phyloP scores from a whole-genome alignment of 805 yeast genomes.

The Pichia paraexigua region DNA sequence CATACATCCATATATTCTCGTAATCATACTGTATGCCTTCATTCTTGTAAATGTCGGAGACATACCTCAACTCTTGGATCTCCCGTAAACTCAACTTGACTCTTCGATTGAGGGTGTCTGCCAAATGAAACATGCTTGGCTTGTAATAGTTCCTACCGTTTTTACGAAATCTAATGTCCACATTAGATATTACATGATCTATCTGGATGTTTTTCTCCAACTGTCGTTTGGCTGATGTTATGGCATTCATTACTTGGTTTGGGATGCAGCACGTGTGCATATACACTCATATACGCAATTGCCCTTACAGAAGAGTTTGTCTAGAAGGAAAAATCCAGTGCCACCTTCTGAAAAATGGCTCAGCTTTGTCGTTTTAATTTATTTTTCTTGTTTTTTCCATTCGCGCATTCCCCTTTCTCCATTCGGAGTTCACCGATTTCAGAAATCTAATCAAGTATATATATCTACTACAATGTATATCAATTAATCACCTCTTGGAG shows the following conservation, averaged over 20 bases:
- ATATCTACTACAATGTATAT: too few species aligned
- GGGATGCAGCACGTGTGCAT: too few species aligned
- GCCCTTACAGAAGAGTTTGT: too few species aligned
- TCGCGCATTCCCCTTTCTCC: too few species aligned
- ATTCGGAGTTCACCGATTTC: too few species aligned
- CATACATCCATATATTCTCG: slow-evolving; percentile 21
- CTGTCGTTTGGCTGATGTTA: not conserved
- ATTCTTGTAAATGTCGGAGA: slow-evolving; percentile 22
- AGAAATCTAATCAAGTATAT: too few species aligned
- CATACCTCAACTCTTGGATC: slow-evolving; percentile 14
- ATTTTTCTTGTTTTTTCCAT: too few species aligned
- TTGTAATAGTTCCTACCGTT: not conserved
- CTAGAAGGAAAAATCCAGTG: too few species aligned
- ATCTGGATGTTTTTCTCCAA: not conserved
- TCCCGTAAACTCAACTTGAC: slow-evolving; percentile 30
- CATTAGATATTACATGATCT: not conserved
- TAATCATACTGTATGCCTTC: slow-evolving; percentile 13
- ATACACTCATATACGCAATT: too few species aligned
- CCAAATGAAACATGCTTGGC: slow-evolving; percentile 1
- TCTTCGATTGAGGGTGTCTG: slow-evolving; percentile 5
- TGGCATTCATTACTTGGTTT: not conserved
- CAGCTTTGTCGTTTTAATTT: too few species aligned
- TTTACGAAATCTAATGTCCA: not conserved
- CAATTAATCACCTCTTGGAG: too few species aligned
- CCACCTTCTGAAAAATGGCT: too few species aligned